Percentiles rank a stretch among this genome's conserved stretches.
Conservation (phyloP, 208 protist species). For the Leishmania turanica region DNA sequence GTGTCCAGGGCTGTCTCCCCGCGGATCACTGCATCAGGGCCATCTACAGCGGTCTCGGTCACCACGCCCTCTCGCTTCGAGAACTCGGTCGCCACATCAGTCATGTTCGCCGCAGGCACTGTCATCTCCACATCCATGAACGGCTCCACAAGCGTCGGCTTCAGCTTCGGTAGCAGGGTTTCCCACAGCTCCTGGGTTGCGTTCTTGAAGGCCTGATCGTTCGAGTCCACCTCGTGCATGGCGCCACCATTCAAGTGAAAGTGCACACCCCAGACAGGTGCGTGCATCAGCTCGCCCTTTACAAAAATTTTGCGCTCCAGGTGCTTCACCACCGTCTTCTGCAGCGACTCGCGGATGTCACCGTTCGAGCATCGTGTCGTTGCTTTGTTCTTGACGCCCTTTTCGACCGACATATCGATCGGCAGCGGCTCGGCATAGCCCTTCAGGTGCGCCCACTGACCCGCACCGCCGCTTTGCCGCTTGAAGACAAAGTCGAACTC, state of each 20-base stretch:
- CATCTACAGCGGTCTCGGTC: conserved; percentile 83
- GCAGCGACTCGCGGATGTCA: conserved; percentile 93
- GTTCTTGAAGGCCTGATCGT: conserved; percentile 98
- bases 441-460: conserved; percentile 98
- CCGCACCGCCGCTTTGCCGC: conserved; percentile 98
- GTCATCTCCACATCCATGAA: conserved; percentile 97
- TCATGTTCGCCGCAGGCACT: conserved; percentile 87
- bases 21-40: conserved; percentile 83
- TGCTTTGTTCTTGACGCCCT: conserved; percentile 87
- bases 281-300: conserved; percentile 95
- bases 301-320: conserved; percentile 92
- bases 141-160: conserved; percentile 96
- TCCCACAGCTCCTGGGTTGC: conserved; percentile 95
- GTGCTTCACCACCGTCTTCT: conserved; percentile 93
- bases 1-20: conserved; percentile 92
- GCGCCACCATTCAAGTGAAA: conserved; percentile 96
- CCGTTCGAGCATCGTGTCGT: conserved; percentile 94
- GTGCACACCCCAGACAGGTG: conserved; percentile 96
- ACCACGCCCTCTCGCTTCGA: conserved; percentile 88
- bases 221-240: conserved; percentile 99
- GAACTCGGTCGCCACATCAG: conserved; percentile 88
- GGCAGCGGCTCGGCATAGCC: conserved; percentile 92
- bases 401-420: conserved; percentile 92
- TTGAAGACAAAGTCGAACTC: conserved; percentile 98
- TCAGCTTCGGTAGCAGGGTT: conserved; percentile 87